These are phyloP conservation scores for Linnemannia elongata DNA, from an alignment of 192 early-diverging fungal genomes.

Conservation along the genomic window DNA sequence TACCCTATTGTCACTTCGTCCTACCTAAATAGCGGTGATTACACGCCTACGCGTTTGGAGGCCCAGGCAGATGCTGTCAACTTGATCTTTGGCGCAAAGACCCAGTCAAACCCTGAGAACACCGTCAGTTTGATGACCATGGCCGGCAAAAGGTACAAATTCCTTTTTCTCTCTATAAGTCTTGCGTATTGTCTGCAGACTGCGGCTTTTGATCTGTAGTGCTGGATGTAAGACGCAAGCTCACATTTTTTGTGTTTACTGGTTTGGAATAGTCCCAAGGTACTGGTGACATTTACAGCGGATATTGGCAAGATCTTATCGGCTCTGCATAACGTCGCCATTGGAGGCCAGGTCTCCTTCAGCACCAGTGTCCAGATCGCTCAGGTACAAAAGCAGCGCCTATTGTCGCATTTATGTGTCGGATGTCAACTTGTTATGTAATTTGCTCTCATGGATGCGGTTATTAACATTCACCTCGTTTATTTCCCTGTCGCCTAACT, in stretches of 20 bases:
- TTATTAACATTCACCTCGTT: neutral
- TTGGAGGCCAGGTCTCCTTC: slow-evolving; percentile 82
- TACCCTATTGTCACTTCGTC: neutral
- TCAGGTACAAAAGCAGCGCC: slow-evolving; percentile 69
- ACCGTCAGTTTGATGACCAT: slow-evolving; percentile 95
- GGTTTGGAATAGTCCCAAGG: slow-evolving; percentile 77
- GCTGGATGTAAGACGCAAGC: too few species aligned
- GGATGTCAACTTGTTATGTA: neutral
- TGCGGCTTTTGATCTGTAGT: neutral
- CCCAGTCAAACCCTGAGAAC: slow-evolving; percentile 94
- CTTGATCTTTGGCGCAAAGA: slow-evolving; percentile 92
- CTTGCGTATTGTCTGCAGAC: neutral
- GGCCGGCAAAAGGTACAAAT: slow-evolving; percentile 87
- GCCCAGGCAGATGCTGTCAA: slow-evolving; percentile 96
- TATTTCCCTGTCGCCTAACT: neutral
- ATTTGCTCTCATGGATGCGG: neutral
- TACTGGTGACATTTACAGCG: slow-evolving; percentile 90
- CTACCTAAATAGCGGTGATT: slow-evolving; percentile 84
- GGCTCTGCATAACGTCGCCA: slow-evolving; percentile 83
- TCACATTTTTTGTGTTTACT: neutral
- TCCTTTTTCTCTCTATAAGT: neutral
- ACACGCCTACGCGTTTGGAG: slow-evolving; percentile 92
- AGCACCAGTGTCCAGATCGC: slow-evolving; percentile 95
- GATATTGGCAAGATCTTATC: slow-evolving; percentile 93
- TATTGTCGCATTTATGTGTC: neutral